Percentiles rank a stretch among this genome's conserved stretches.
phyloP scores from a whole-genome alignment of 148 eudicot species.

The Nepenthes gracilis region DNA sequence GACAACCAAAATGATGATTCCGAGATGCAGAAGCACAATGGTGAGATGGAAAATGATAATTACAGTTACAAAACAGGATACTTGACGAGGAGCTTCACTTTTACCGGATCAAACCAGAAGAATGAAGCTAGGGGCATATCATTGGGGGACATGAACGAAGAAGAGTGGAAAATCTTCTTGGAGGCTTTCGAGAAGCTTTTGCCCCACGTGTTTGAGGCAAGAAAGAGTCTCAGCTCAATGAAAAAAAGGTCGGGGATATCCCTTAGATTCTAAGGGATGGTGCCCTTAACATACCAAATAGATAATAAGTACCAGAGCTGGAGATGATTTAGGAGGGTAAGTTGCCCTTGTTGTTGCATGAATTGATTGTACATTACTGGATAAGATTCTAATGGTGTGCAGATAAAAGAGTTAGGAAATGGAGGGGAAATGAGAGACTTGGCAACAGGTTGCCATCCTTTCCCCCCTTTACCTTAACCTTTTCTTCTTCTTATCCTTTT shows the following conservation, averaged over 20 bases:
- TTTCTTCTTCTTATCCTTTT: too few species aligned
- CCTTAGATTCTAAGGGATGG: constrained; percentile 30
- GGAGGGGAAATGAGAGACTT: too few species aligned
- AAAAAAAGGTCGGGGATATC: constrained; percentile 60
- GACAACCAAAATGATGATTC: background rate
- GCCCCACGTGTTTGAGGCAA: constrained; percentile 59
- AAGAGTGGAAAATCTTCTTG: constrained; percentile 59
- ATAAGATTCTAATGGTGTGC: too few species aligned
- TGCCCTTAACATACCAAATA: too few species aligned
- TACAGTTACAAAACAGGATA: constrained; percentile 13
- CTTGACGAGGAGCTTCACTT: constrained; percentile 44
- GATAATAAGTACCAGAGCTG: too few species aligned
- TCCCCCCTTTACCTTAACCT: too few species aligned
- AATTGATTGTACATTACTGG: too few species aligned
- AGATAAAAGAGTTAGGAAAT: too few species aligned
- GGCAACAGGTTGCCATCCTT: too few species aligned
- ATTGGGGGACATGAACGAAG: constrained; percentile 47
- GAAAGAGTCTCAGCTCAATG: constrained; percentile 33
- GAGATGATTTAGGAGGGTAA: too few species aligned
- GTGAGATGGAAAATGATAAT: constrained; percentile 6
- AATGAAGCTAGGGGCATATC: constrained; percentile 38
- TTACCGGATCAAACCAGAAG: constrained; percentile 28
- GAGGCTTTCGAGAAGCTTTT: constrained; percentile 47
- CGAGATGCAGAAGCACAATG: background rate
- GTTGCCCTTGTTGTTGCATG: too few species aligned